A percentile compares a stretch with the other conserved stretches of the same genome.
Conservation (phyloP, 2,329 filamentous ascomycete genomes). For the Ilyonectria destructans region DNA sequence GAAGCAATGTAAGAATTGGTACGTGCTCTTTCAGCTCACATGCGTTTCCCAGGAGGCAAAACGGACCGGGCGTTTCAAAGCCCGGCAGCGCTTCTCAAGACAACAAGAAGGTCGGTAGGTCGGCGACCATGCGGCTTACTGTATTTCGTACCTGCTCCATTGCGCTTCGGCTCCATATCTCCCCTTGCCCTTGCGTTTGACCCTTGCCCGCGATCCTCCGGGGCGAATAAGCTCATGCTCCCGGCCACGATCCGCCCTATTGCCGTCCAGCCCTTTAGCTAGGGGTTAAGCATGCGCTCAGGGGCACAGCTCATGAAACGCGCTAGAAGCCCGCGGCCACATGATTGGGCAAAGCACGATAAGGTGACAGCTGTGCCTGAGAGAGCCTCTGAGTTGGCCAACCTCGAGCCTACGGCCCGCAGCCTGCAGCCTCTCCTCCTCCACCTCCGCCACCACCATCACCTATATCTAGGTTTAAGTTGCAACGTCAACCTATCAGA, state of each 20-base stretch:
- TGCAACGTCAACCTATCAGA: neutral
- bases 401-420: neutral
- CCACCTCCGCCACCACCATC: neutral
- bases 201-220: neutral
- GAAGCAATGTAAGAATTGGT: neutral
- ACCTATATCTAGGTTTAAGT: neutral
- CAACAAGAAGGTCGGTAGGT: slow-evolving; percentile 18
- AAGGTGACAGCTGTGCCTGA: neutral
- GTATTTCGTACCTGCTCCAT: neutral
- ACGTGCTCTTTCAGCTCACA: slow-evolving; percentile 14
- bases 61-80: slow-evolving; percentile 45
- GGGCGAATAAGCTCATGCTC: slow-evolving; percentile 26
- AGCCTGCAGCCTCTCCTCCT: neutral
- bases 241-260: slow-evolving; percentile 10
- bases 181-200: slow-evolving; percentile 3
- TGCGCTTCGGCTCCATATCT: neutral
- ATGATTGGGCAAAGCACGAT: slow-evolving; percentile 20
- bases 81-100: slow-evolving; percentile 23
- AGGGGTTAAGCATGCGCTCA: slow-evolving; percentile 22
- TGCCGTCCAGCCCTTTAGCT: slow-evolving; percentile 1
- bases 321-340: slow-evolving; percentile 13
- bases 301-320: slow-evolving; percentile 29
- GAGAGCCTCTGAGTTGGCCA: neutral
- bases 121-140: neutral
- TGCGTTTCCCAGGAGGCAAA: slow-evolving; percentile 25